These are phyloP conservation scores for Paracoccidioides brasiliensis DNA, from an alignment of 2,329 filamentous ascomycete genomes.

Conservation along the genomic window DNA sequence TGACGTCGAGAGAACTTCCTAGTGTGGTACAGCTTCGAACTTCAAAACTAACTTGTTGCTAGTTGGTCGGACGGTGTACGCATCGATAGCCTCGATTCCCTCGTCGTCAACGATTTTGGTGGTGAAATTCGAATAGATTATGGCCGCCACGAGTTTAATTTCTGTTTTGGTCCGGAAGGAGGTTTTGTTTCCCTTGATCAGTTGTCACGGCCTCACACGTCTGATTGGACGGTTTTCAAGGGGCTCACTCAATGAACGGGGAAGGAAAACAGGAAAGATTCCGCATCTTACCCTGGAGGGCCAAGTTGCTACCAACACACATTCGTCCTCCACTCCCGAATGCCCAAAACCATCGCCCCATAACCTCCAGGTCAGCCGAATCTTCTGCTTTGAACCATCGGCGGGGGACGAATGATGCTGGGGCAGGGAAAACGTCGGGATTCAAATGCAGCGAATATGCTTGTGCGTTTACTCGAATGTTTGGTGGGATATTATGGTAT, in stretches of 20 bases:
- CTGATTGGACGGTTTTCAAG: background rate
- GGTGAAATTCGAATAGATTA: constrained; percentile 56
- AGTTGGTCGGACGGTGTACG: constrained; percentile 47
- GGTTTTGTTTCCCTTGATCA: background rate
- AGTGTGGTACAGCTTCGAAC: constrained; percentile 30
- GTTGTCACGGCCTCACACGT: background rate
- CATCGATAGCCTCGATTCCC: constrained; percentile 52
- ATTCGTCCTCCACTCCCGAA: constrained; percentile 39
- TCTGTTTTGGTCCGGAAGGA: constrained; percentile 33
- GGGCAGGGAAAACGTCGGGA: constrained; percentile 34
- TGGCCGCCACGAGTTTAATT: constrained; percentile 58
- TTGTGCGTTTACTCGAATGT: constrained; percentile 34
- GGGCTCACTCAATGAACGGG: background rate
- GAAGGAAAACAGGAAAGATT: background rate
- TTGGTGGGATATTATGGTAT: constrained; percentile 30
- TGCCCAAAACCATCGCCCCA: constrained; percentile 38
- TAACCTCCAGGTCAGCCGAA: constrained; percentile 28
- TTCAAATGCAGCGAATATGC: constrained; percentile 43
- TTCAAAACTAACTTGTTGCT: constrained; percentile 47
- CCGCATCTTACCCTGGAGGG: constrained; percentile 29
- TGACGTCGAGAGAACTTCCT: background rate
- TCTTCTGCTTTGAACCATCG: constrained; percentile 36
- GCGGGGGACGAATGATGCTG: constrained; percentile 35
- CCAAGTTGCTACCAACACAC: constrained; percentile 38
- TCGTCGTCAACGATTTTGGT: constrained; percentile 49